phyloP scores from a whole-genome alignment of 805 yeast species.

The Metschnikowia arizonensis region DNA sequence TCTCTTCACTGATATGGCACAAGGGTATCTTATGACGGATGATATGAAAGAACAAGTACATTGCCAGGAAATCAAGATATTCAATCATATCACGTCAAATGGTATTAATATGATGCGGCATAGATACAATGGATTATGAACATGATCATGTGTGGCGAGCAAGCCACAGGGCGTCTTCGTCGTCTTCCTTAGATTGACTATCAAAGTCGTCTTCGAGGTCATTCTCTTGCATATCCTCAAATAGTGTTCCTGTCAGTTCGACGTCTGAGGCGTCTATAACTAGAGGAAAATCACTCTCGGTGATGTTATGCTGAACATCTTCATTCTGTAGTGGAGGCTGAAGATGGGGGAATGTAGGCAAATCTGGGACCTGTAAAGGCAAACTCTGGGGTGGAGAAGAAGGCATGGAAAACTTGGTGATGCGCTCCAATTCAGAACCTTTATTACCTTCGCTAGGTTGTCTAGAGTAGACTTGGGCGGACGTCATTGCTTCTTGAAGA shows the following conservation, averaged over 20 bases:
- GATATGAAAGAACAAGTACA: not conserved
- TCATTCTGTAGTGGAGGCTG: not conserved
- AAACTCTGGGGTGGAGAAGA: slow-evolving; percentile 13
- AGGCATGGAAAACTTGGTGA: slow-evolving; percentile 4
- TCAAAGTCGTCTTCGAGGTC: not conserved
- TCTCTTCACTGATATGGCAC: slow-evolving; percentile 7
- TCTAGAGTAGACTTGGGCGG: slow-evolving; percentile 10
- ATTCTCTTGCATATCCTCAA: slow-evolving; percentile 11
- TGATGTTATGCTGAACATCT: not conserved
- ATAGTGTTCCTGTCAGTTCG: slow-evolving; percentile 24
- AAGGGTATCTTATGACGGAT: slow-evolving; percentile 7
- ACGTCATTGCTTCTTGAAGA: slow-evolving; percentile 13
- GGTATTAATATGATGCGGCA: slow-evolving; percentile 4
- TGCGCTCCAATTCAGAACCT: not conserved
- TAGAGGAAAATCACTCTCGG: slow-evolving; percentile 13
- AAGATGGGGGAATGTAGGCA: not conserved
- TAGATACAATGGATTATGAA: not conserved
- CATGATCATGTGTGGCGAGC: slow-evolving; percentile 7
- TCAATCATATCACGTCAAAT: slow-evolving; percentile 5
- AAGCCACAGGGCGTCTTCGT: slow-evolving; percentile 11
- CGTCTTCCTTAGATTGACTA: not conserved
- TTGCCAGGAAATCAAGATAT: slow-evolving; percentile 3
- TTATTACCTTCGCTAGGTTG: not conserved
- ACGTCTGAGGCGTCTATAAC: slow-evolving; percentile 34
- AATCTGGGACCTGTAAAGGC: not conserved